Evolutionary conservation across 176 grass and related monocot genomes (phyloP), one percentile per base, ranked within the genome.

Genomic region (Panicum miliaceum): DNA sequence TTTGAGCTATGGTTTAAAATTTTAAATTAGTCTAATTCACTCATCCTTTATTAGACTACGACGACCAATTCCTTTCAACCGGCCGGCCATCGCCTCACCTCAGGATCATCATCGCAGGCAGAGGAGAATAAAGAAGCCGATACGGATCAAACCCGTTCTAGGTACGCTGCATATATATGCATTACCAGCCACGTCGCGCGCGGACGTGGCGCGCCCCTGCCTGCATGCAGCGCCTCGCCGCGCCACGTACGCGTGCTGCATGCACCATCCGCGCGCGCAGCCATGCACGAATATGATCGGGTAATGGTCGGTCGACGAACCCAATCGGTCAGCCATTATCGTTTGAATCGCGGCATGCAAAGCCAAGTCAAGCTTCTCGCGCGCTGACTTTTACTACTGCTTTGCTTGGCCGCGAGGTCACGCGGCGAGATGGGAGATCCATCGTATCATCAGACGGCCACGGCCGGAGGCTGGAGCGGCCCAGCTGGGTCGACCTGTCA

Each of bases 121-220:
- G n/a, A n/a, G n/a, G n/a, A 32, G 29, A 32, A 32, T 32, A 32
- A 32, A 32, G 29, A 32, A 32, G 29, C 29, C 29, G 29, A 32
- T n/a, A 32, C 29, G 29, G 29, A 32, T 32, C 29, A 32, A n/a
- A n/a, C n/a, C n/a, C n/a, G n/a, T n/a, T n/a, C n/a, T n/a, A n/a
- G n/a, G n/a, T n/a, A n/a, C n/a, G n/a, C n/a, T n/a, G n/a, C n/a
- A n/a, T n/a, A n/a, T n/a, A n/a, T n/a, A n/a, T n/a, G n/a, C n/a
- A n/a, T n/a, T n/a, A n/a, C n/a, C n/a, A n/a, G n/a, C 66, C 85
- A 81, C 77, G 77, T 81, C 47, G 4, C 57, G 18, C 41, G 68
- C n/a, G 22, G 56, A 57, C 84, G 59, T 45, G 77, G 68, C 68
- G 4, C n/a, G 15, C 20, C 32, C 5, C 5, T 3, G 40, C 34